Conservation (phyloP, 140 eudicot species). For the Stevia rebaudiana region DNA sequence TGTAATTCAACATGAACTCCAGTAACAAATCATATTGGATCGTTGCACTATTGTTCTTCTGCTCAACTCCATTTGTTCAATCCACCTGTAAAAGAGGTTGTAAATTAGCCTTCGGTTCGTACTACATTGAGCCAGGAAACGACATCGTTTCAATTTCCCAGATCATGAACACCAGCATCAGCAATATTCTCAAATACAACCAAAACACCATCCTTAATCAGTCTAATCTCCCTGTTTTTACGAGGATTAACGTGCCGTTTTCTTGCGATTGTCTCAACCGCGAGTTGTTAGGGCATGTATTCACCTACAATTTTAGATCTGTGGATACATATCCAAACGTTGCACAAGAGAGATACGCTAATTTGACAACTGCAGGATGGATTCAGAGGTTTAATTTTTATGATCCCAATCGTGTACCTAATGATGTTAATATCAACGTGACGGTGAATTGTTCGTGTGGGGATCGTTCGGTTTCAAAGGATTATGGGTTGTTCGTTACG, state of each 20-base stretch:
- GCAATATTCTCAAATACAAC: slow-evolving; percentile 37
- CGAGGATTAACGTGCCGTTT: slow-evolving; percentile 57
- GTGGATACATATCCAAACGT: slow-evolving; percentile 45
- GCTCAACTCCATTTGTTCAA: slow-evolving; percentile 21
- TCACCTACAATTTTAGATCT: slow-evolving; percentile 25
- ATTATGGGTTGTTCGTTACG: slow-evolving; percentile 73
- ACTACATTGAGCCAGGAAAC: slow-evolving; percentile 25
- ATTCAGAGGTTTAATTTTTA: slow-evolving; percentile 40
- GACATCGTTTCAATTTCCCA: slow-evolving; percentile 34
- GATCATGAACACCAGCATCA: not conserved
- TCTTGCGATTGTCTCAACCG: slow-evolving; percentile 53
- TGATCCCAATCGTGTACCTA: slow-evolving; percentile 35
- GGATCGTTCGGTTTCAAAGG: slow-evolving; percentile 35
- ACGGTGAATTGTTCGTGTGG: slow-evolving; percentile 78
- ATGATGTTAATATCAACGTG: slow-evolving; percentile 29
- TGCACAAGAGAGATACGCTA: slow-evolving; percentile 32
- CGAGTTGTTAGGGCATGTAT: slow-evolving; percentile 53
- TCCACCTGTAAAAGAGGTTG: slow-evolving; percentile 46
- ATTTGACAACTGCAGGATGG: slow-evolving; percentile 51
- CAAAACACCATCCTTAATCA: slow-evolving; percentile 31
- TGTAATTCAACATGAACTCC: no score
- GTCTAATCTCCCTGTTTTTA: slow-evolving; percentile 17
- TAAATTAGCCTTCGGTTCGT: slow-evolving; percentile 57
- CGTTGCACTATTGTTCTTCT: slow-evolving; percentile 9
- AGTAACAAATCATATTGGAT: no score